Evolutionary conservation across 2,329 filamentous ascomycete genomes (phyloP), one percentile per base, ranked within the genome.

Genomic region (Cladosporium halotolerans): DNA sequence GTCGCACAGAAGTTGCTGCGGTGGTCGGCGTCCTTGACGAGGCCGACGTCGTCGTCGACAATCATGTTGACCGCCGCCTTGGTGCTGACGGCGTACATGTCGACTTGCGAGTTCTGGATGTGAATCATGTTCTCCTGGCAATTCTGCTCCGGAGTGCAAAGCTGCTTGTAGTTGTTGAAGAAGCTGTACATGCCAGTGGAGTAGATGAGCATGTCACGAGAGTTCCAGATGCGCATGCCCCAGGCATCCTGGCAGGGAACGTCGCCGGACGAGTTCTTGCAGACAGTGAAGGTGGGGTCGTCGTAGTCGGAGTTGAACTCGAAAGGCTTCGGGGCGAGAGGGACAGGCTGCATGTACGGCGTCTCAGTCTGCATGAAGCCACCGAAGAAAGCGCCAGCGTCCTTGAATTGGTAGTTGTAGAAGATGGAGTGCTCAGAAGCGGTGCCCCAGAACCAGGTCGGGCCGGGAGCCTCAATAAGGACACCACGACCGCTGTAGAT

Each of bases 111-210:
- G 58, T 62, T 64, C 46, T 73, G 69, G 45, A 77, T 67, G 60
- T 68, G 62, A 55, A 77, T 73, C 66, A 78, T 77, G 65, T 76
- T 65, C 58, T 70, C 63, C 66, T 81, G 79, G 67, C 79, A 82
- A 60, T 74, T 70, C 49, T 78, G 63, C 6, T 62, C 61, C 0
- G 62, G 50, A 3, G 79, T 66, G 60, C 78, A 81, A 11, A 63
- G 63, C 61, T 81, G 77, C 33, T 64, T 64, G 67, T 82, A 83
- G 67, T 80, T 76, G 61, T 78, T 72, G 71, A 82, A 84, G 72
- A 82, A 84, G 47, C 70, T 76, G 68, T 73, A 74, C 77, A 87
- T 67, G 72, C 76, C 76, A 1, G 70, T 66, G 41, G 73, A 72
- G 62, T 76, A 76, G 61, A 72, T 68, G 64, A 75, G 69, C 54